A percentile compares a stretch with the other conserved stretches of the same genome.
phyloP scores from a whole-genome alignment of 2,329 filamentous ascomycete species.

The Aspergillus ochraceus region DNA sequence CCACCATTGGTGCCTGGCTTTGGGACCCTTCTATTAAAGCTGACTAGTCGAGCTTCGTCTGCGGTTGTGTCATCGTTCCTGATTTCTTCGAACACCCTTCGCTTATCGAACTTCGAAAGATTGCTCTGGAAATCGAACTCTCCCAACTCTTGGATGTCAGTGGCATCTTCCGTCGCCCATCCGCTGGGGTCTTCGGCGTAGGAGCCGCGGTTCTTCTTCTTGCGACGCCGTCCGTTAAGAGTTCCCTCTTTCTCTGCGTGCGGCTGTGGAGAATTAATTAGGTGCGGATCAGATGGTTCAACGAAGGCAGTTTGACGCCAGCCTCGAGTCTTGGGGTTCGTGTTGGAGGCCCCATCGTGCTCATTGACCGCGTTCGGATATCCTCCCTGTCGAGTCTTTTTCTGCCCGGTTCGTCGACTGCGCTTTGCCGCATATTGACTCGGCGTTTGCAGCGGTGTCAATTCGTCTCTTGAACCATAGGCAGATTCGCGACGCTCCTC shows the following conservation, averaged over 20 bases:
- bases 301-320: constrained; percentile 69
- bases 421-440: constrained; percentile 33
- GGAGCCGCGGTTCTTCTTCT: constrained; percentile 43
- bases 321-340: constrained; percentile 56
- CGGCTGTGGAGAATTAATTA: constrained; percentile 31
- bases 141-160: constrained; percentile 86
- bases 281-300: constrained; percentile 52
- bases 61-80: constrained; percentile 82
- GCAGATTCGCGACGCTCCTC: constrained; percentile 18
- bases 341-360: constrained; percentile 32
- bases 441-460: constrained; percentile 23
- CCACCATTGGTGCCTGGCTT: constrained; percentile 70
- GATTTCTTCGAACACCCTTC: constrained; percentile 87
- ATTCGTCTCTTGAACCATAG: constrained; percentile 19
- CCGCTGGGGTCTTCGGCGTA: constrained; percentile 67
- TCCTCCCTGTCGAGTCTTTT: constrained; percentile 49
- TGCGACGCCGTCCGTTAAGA: constrained; percentile 44
- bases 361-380: constrained; percentile 31
- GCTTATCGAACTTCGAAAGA: constrained; percentile 92
- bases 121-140: constrained; percentile 93
- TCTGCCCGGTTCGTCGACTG: constrained; percentile 49
- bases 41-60: constrained; percentile 87
- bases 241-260: constrained; percentile 25
- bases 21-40: constrained; percentile 72
- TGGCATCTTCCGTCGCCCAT: constrained; percentile 95